A percentile compares a stretch with the other conserved stretches of the same genome.
Evolutionary conservation across 2,329 filamentous ascomycete genomes (phyloP).

Genomic region (Cryphonectria naterciae): DNA sequence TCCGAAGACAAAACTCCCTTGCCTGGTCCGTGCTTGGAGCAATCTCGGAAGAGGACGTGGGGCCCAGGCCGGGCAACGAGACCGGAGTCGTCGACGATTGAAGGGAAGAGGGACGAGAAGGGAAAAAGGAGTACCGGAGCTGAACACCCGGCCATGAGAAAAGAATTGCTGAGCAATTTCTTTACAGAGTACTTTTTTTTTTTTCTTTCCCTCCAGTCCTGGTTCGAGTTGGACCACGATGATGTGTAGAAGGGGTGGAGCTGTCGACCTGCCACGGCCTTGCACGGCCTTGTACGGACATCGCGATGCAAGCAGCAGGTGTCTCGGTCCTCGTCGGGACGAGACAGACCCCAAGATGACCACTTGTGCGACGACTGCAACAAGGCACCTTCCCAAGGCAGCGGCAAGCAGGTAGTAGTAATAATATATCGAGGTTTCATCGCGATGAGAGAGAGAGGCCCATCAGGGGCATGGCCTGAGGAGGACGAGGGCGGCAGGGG

Average conservation of each 20-base stretch:
- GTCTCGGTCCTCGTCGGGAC: neutral
- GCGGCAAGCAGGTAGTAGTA: neutral
- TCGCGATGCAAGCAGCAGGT: neutral
- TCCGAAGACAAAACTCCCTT: neutral
- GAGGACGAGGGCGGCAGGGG: conserved; percentile 11
- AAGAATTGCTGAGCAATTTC: neutral
- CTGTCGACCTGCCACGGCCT: neutral
- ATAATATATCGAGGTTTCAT: conserved; percentile 20
- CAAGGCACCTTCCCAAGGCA: conserved; percentile 6
- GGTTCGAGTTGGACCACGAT: neutral
- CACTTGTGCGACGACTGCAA: neutral
- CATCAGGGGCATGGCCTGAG: conserved; percentile 2
- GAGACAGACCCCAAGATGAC: neutral
- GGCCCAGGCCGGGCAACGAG: neutral
- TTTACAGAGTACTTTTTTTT: neutral
- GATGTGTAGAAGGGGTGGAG: neutral
- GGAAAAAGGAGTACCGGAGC: neutral
- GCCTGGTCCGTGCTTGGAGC: conserved; percentile 12
- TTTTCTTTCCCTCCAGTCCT: neutral
- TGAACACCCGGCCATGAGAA: neutral
- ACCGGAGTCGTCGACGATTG: neutral
- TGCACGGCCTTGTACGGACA: neutral
- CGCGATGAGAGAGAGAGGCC: neutral
- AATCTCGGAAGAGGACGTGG: neutral
- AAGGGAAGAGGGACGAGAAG: neutral